Base-by-base conservation (phyloP, 768 basidiomycete genomes). In the Amanita pseudoporphyria region DNA sequence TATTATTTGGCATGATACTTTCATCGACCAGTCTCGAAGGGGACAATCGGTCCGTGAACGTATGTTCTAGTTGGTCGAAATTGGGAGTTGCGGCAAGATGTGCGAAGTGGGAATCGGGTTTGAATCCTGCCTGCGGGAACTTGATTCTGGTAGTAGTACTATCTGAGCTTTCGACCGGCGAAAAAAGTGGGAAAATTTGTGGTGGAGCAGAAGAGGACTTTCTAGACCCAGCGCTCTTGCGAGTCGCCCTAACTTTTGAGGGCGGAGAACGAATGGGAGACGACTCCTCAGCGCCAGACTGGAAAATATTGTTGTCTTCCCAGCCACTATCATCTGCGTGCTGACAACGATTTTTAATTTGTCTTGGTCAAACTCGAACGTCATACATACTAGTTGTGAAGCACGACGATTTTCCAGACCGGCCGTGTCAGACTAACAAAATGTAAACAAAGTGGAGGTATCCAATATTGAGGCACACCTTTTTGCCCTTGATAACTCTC, bases 281-380 rank as follows among this genome's bases (percentile, higher is more conserved):
- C 6, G 87, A 87, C n/a, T 84, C 85, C 57, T 91, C 88, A 4
- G 84, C 83, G n/a, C 87, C 88, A 7, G 87, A 89, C 60, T 92
- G 88, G 62, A 92, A 92, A 24, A 89, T 79, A 54, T 92, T 91
- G 59, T 88, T 89, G 55, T 90, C 88, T 59, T 91, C 88, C 87
- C 88, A 91, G 30, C 86, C 87, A 57, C 87, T 89, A 47, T 87
- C 86, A 33, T 86, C 83, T 22, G 62, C 67, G 16, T 53, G 47
- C 53, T 52, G 45, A 21, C 51, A 49, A 48, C 37, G 43, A 31
- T 13, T 38, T 52, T 14, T 45, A 41, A 32, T 52, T 13, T 22
- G 24, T 12, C 12, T 28, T 14, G 6, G 14, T 16, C 19, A 45
- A 31, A 26, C 9, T 14, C 14, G 9, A 9, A 12, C 19, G 16